Evolutionary conservation across 2,329 filamentous ascomycete genomes (phyloP).

Genomic region (Xylariaceae sp.): DNA sequence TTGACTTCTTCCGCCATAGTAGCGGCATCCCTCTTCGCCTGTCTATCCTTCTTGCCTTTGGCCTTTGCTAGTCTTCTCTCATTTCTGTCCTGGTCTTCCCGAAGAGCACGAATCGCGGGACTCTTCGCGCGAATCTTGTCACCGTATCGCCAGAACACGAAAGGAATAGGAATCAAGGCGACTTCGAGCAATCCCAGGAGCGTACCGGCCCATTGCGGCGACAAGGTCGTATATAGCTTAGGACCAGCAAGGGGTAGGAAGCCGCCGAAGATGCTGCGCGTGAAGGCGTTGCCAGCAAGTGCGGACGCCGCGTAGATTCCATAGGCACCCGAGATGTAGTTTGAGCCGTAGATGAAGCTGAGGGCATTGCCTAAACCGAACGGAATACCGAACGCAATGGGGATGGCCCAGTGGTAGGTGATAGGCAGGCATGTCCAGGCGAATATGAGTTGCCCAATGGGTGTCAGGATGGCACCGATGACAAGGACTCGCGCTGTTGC

Average conservation of each 20-base stretch:
- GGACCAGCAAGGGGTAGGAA: slow-evolving; percentile 71
- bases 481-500: slow-evolving; percentile 77
- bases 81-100: slow-evolving; percentile 41
- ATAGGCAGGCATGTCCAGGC: slow-evolving; percentile 79
- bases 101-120: slow-evolving; percentile 41
- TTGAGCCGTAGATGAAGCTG: slow-evolving; percentile 78
- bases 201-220: slow-evolving; percentile 75
- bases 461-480: slow-evolving; percentile 69
- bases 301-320: slow-evolving; percentile 79
- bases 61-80: slow-evolving; percentile 33
- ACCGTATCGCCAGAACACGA: slow-evolving; percentile 69
- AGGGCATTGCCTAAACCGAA: slow-evolving; percentile 75
- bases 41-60: slow-evolving; percentile 22
- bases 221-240: slow-evolving; percentile 64
- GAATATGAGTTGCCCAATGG: slow-evolving; percentile 79
- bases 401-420: slow-evolving; percentile 76
- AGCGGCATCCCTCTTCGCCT: not conserved
- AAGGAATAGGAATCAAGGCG: slow-evolving; percentile 71
- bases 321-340: slow-evolving; percentile 76
- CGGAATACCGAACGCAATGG: slow-evolving; percentile 72
- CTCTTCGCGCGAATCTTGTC: slow-evolving; percentile 50
- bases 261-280: slow-evolving; percentile 71
- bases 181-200: slow-evolving; percentile 71
- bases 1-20: not conserved
- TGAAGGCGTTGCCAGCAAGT: slow-evolving; percentile 73